A percentile compares a stretch with the other conserved stretches of the same genome.
These are phyloP conservation scores for Smallanthus sonchifolius DNA, from an alignment of 129 eudicot genomes.

Conservation along the genomic window DNA sequence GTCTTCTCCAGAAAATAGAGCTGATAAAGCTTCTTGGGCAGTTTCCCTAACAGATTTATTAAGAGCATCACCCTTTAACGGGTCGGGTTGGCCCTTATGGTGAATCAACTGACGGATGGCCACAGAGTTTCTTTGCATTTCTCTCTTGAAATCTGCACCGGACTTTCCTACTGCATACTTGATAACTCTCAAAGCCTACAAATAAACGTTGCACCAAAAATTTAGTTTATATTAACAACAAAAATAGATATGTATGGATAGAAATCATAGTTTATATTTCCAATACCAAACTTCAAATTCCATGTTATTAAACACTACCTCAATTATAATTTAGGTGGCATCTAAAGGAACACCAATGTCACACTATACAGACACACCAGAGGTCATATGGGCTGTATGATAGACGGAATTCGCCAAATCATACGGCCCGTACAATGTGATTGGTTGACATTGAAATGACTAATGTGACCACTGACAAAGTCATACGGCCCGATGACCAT, in stretches of 20 bases:
- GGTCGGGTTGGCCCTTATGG: constrained; percentile 82
- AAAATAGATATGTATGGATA: neutral
- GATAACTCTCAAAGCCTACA: constrained; percentile 82
- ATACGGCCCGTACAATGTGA: too few species aligned
- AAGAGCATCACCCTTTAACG: constrained; percentile 84
- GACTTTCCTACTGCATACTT: constrained; percentile 94
- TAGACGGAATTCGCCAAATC: too few species aligned
- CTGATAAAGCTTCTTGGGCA: constrained; percentile 91
- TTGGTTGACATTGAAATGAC: too few species aligned
- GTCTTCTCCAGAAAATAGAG: constrained; percentile 76
- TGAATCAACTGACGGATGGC: constrained; percentile 80
- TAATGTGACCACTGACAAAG: too few species aligned
- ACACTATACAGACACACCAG: too few species aligned
- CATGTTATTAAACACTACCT: too few species aligned
- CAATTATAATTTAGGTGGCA: too few species aligned
- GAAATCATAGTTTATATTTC: neutral
- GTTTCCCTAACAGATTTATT: constrained; percentile 88
- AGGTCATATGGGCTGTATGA: too few species aligned
- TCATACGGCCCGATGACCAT: too few species aligned
- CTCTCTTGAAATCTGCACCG: constrained; percentile 92
- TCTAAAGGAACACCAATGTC: too few species aligned
- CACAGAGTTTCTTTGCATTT: constrained; percentile 92
- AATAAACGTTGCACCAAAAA: constrained; percentile 6
- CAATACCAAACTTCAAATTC: too few species aligned
- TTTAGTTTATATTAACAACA: neutral